Percentiles rank a stretch among this genome's conserved stretches.
These are phyloP conservation scores for Backusella mclennaniae DNA, from an alignment of 192 early-diverging fungal genomes.

Conservation along the genomic window DNA sequence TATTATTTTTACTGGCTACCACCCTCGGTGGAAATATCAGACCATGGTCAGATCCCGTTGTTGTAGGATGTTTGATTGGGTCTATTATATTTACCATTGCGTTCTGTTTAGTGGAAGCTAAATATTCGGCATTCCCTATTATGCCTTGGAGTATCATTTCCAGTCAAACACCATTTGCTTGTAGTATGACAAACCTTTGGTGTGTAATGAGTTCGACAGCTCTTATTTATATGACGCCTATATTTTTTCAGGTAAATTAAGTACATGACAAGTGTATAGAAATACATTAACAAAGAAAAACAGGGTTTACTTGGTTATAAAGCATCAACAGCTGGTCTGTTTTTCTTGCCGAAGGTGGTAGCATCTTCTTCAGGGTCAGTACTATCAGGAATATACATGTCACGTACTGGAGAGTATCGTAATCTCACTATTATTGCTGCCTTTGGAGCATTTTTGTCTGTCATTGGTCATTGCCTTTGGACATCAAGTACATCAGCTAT, in stretches of 20 bases:
- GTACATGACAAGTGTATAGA: neutral
- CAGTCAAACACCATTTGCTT: conserved; percentile 36
- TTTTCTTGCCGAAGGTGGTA: conserved; percentile 27
- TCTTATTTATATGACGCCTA: conserved; percentile 31
- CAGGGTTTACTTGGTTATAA: conserved; percentile 21
- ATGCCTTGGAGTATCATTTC: conserved; percentile 58
- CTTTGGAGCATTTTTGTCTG: conserved; percentile 50
- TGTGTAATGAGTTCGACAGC: conserved; percentile 30
- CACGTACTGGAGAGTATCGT: conserved; percentile 26
- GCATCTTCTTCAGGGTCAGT: conserved; percentile 27
- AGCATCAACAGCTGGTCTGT: conserved; percentile 28
- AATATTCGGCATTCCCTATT: conserved; percentile 59
- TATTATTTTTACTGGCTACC: conserved; percentile 47
- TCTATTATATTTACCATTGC: conserved; percentile 25
- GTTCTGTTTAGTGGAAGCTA: conserved; percentile 55
- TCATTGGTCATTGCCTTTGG: conserved; percentile 56
- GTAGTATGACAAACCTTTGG: conserved; percentile 47
- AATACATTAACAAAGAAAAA: neutral
- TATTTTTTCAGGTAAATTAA: conserved; percentile 33
- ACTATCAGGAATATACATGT: conserved; percentile 25
- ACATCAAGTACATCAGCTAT: conserved; percentile 37
- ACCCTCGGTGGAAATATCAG: conserved; percentile 54
- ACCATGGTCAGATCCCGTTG: conserved; percentile 48
- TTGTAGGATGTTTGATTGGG: conserved; percentile 41
- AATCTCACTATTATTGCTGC: conserved; percentile 38